These are phyloP conservation scores for Chaetomidium leptoderma DNA, from an alignment of 495 filamentous ascomycete genomes.

Conservation along the genomic window DNA sequence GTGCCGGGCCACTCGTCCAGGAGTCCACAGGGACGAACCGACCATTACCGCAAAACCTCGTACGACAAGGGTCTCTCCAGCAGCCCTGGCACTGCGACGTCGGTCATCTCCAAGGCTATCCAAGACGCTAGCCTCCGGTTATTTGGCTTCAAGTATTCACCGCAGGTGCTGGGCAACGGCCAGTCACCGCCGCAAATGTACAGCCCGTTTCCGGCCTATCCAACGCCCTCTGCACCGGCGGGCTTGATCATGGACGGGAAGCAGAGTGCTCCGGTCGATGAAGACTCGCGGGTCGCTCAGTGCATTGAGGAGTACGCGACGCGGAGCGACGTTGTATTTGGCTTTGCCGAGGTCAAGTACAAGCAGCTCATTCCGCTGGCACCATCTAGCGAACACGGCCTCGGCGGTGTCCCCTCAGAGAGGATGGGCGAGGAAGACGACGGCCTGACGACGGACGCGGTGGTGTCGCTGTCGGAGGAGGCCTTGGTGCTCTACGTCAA, in stretches of 20 bases:
- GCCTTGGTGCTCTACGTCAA: slow-evolving; percentile 95
- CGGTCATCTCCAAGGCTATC: slow-evolving; percentile 88
- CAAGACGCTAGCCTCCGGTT: slow-evolving; percentile 87
- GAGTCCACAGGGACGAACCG: slow-evolving; percentile 62
- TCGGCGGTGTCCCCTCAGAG: slow-evolving; percentile 52
- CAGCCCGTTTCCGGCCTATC: slow-evolving; percentile 79
- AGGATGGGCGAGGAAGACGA: slow-evolving; percentile 57
- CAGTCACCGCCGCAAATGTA: slow-evolving; percentile 75
- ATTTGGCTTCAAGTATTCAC: slow-evolving; percentile 69
- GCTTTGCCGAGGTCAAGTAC: slow-evolving; percentile 97
- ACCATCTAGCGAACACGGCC: slow-evolving; percentile 67
- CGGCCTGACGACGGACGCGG: slow-evolving; percentile 76
- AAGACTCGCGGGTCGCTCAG: slow-evolving; percentile 73
- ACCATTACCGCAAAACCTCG: slow-evolving; percentile 62
- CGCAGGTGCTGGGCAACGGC: slow-evolving; percentile 60
- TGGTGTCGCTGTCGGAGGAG: slow-evolving; percentile 86
- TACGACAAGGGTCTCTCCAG: slow-evolving; percentile 75
- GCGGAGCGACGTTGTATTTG: slow-evolving; percentile 89
- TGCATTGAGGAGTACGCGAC: slow-evolving; percentile 86
- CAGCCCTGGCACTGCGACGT: slow-evolving; percentile 76
- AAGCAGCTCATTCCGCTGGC: slow-evolving; percentile 87
- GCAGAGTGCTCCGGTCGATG: slow-evolving; percentile 59
- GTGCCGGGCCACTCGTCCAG: slow-evolving; percentile 53
- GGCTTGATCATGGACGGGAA: slow-evolving; percentile 65
- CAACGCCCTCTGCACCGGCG: slow-evolving; percentile 52